A percentile compares a stretch with the other conserved stretches of the same genome.
Conservation (phyloP, 495 filamentous ascomycete genomes). For the Aspergillus baeticus region DNA sequence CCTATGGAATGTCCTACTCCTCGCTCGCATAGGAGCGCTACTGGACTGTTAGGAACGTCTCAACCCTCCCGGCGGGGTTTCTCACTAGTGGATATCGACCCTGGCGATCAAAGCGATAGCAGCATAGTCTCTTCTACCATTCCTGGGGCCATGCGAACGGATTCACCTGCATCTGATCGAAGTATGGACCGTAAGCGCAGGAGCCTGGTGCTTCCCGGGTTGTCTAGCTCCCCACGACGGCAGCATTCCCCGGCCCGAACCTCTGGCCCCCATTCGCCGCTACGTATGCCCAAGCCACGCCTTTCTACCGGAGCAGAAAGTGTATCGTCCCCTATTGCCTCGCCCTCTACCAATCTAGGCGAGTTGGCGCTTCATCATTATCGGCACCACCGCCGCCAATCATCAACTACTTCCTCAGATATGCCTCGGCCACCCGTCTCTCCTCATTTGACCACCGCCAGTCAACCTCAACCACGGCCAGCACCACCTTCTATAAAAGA, state of each 20-base stretch:
- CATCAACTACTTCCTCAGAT: conserved; percentile 81
- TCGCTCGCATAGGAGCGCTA: conserved; percentile 73
- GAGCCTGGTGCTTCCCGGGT: conserved; percentile 74
- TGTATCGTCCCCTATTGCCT: conserved; percentile 81
- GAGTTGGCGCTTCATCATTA: conserved; percentile 64
- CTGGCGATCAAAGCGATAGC: conserved; percentile 77
- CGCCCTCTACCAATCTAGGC: conserved; percentile 76
- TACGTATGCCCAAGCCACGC: conserved; percentile 83
- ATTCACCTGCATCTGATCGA: conserved; percentile 87
- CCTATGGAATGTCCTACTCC: conserved; percentile 91
- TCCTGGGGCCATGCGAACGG: conserved; percentile 67
- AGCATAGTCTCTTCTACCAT: conserved; percentile 83
- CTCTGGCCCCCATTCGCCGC: conserved; percentile 77
- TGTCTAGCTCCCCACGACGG: conserved; percentile 70
- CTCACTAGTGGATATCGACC: conserved; percentile 73
- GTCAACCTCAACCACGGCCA: conserved; percentile 74
- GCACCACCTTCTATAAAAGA: conserved; percentile 95
- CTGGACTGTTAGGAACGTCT: conserved; percentile 60
- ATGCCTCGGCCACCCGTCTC: conserved; percentile 70
- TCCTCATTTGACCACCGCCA: conserved; percentile 69
- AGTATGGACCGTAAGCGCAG: conserved; percentile 80
- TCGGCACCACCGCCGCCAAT: conserved; percentile 86
- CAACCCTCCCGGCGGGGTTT: conserved; percentile 67
- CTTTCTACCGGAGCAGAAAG: conserved; percentile 71
- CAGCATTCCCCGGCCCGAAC: conserved; percentile 81